Evolutionary conservation across 441 rosid species (phyloP).

Genomic region (Hura crepitans): DNA sequence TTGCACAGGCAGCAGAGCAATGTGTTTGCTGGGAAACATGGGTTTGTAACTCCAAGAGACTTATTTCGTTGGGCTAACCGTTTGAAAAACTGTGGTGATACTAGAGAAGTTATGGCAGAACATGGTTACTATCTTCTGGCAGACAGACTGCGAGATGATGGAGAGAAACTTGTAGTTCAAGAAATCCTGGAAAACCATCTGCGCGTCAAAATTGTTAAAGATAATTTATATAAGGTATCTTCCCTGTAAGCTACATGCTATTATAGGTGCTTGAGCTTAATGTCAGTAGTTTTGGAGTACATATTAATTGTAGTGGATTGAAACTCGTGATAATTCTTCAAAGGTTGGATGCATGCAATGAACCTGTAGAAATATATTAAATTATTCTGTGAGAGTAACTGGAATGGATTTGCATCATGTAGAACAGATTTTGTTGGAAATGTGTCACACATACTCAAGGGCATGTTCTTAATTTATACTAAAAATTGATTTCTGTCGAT

Average conservation of each 20-base stretch:
- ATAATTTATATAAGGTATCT: slow-evolving; percentile 69
- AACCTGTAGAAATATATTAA: not conserved
- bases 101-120: slow-evolving; percentile 83
- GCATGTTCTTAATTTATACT: not conserved
- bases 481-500: not conserved
- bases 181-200: slow-evolving; percentile 72
- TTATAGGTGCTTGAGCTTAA: slow-evolving; percentile 1
- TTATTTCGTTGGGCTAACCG: slow-evolving; percentile 98
- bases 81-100: slow-evolving; percentile 57
- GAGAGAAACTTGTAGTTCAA: slow-evolving; percentile 77
- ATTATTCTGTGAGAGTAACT: not conserved
- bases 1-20: slow-evolving; percentile 88
- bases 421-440: not conserved
- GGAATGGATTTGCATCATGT: not conserved
- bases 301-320: not conserved
- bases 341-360: not conserved
- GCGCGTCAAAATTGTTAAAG: slow-evolving; percentile 53
- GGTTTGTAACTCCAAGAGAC: slow-evolving; percentile 95
- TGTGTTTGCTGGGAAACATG: slow-evolving; percentile 99
- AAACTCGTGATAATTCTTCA: not conserved
- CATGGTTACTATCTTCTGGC: slow-evolving; percentile 95
- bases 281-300: not conserved
- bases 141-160: slow-evolving; percentile 87
- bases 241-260: slow-evolving; percentile 18
- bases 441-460: not conserved